Conservation (phyloP, 2,329 filamentous ascomycete genomes). For the Xylaria sp. region DNA sequence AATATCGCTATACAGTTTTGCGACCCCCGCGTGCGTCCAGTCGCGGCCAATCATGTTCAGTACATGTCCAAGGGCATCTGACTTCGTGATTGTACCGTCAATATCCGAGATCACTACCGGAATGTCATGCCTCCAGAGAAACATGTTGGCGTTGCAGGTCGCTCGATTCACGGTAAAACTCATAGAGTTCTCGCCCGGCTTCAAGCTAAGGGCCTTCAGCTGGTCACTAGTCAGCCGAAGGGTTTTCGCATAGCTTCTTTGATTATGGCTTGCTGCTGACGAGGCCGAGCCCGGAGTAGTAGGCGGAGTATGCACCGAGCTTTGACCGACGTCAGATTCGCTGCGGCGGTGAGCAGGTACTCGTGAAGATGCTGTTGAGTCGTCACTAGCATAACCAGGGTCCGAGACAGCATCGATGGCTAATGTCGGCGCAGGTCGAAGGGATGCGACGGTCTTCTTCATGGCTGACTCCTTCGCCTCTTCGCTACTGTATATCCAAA, state of each 20-base stretch:
- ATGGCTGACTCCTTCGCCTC: constrained; percentile 92
- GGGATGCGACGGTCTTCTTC: constrained; percentile 67
- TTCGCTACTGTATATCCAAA: constrained; percentile 99
- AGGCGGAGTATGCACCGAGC: constrained; percentile 71
- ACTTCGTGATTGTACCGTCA: constrained; percentile 98
- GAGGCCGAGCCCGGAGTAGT: constrained; percentile 75
- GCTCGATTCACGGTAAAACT: constrained; percentile 96
- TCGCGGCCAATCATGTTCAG: constrained; percentile 96
- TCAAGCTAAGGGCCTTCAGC: constrained; percentile 84
- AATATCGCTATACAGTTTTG: constrained; percentile 97
- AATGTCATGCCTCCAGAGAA: constrained; percentile 88
- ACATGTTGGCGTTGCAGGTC: constrained; percentile 92
- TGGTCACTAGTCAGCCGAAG: constrained; percentile 94
- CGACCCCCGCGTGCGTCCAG: constrained; percentile 97
- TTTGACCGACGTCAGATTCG: constrained; percentile 72
- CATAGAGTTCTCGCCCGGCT: constrained; percentile 89
- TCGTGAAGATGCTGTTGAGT: constrained; percentile 65
- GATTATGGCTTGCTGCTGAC: constrained; percentile 69
- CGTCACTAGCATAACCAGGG: constrained; percentile 94
- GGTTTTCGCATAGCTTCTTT: constrained; percentile 95
- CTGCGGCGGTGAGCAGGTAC: constrained; percentile 67
- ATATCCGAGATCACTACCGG: constrained; percentile 99
- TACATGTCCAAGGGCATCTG: constrained; percentile 92
- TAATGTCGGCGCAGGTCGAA: constrained; percentile 61
- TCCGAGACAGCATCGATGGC: constrained; percentile 88